Base-by-base conservation (phyloP, 805 yeast genomes). In the Kluyveromyces siamensis region DNA sequence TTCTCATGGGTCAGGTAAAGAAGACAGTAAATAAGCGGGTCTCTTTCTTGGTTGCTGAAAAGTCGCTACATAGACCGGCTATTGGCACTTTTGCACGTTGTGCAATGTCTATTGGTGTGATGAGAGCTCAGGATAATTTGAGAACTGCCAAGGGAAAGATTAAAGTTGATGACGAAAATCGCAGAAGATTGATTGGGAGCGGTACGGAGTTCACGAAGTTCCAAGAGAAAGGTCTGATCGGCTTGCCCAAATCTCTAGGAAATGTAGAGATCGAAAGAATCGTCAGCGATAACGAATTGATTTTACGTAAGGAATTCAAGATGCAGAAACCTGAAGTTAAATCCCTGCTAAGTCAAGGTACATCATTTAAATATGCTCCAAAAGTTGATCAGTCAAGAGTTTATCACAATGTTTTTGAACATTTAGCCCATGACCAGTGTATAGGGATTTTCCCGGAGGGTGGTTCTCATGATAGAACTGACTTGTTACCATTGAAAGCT, bases 371-470 rank as follows among this genome's bases (percentile, higher is more conserved):
- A 60, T 69, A 76, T 37, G 99, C 97, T 1, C 82, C 76, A 49
- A 86, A 85, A 58, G 84, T 93, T 49, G 89, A 93, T 66, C 97
- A 93, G 67, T 77, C 87, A 16, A 72, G 74, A 41, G 96, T 93
- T 48, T 93, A 88, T 66, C 78, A 84, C 48, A 75, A 77, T 53
- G 98, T 93, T 2, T 93, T 90, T 64, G 79, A 83, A 45, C 96
- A 88, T 64, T 73, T 93, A 53, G 76, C 87, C 17, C 75, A 79
- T 50, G 89, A 93, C 40, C 80, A 86, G 49, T 87, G 95, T 53
- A 69, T 93, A 36, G 98, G 98, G 10, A 87, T 93, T 41, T 93
- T 89, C 70, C 97, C 99, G 8, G 99, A 93, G 71, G 99, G 99
- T 50, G 99, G 99, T 1, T 88, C 96, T 11, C 99, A 91, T 61